Evolutionary conservation across 2,329 filamentous ascomycete species (phyloP), one percentile per base, ranked within the genome.

Genomic region (Aspergillus awamori): DNA sequence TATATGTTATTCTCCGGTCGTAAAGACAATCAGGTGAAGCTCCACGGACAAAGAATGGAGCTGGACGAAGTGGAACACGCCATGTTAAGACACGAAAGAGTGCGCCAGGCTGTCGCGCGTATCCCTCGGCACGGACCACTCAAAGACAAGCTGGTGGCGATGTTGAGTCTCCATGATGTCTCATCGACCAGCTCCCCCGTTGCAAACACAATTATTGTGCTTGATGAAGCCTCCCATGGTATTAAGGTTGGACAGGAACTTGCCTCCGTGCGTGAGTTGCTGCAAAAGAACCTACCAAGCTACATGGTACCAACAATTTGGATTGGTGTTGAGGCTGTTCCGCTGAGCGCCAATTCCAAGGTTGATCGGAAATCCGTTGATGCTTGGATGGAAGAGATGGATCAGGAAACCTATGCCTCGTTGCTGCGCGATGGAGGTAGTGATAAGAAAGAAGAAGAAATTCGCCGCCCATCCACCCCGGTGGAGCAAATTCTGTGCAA

Each of bases 1-100:
- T 39, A 36, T 15, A 39, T 59, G 17, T 26, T 33, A 15, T 43
- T 53, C 30, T 22, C 26, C 24, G 57, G 49, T 20, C 51, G 57
- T 10, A 59, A 59, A 30, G 57, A 59, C 41, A 54, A 17, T 24
- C 57, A 59, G 41, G 57, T 59, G 20, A 59, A 59, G 51, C 41
- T 59, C 17, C 51, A 43, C 30, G 57, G 57, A 17, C 57, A 59
- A 43, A 43, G 57, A 22, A 43, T 59, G 15, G 57, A 59, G 41
- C 39, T 59, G 4, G 57, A 38, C 13, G 57, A 59, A 20, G 51
- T 59, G 33, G 57, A 59, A 26, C 47, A 58, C 30, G 20, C 8
- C 20, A 20, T 47, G 43, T 47, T 47, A 20, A n/a, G 6, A 47
- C 43, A 47, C 43, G 10, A 47, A 10, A 47, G 8, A 24, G 43